phyloP scores from a whole-genome alignment of 805 yeast genomes.

The Candida sphagnicola region DNA sequence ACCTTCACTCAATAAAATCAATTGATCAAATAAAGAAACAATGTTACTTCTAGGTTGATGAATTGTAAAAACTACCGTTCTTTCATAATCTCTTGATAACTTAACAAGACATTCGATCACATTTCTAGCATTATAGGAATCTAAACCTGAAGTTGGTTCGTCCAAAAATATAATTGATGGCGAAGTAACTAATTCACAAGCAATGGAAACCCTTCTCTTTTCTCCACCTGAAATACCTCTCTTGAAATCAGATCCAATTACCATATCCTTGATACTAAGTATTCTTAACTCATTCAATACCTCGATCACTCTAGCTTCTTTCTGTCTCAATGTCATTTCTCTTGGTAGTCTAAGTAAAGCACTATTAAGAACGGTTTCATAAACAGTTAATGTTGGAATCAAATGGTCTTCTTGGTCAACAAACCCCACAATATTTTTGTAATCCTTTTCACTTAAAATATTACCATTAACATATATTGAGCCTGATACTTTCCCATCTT shows the following conservation, averaged over 20 bases:
- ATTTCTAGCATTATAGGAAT: constrained; percentile 87
- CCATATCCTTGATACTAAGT: constrained; percentile 71
- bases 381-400: constrained; percentile 90
- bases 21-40: constrained; percentile 83
- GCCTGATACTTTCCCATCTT: constrained; percentile 71
- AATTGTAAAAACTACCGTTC: constrained; percentile 89
- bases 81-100: constrained; percentile 71
- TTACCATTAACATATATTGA: constrained; percentile 73
- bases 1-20: constrained; percentile 80
- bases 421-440: constrained; percentile 75
- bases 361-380: constrained; percentile 90
- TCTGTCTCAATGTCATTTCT: constrained; percentile 67
- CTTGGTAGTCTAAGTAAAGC: constrained; percentile 86
- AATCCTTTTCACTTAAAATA: constrained; percentile 37
- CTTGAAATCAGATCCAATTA: constrained; percentile 84
- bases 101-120: constrained; percentile 83
- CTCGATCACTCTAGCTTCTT: constrained; percentile 76
- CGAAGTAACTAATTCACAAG: constrained; percentile 71
- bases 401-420: constrained; percentile 94
- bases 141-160: constrained; percentile 94
- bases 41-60: constrained; percentile 97
- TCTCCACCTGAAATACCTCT: constrained; percentile 76
- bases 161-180: constrained; percentile 73
- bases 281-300: constrained; percentile 85
- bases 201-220: constrained; percentile 78